Evolutionary conservation across 495 filamentous ascomycete species (phyloP), one percentile per base, ranked within the genome.

Genomic region (Tuber melanosporum): DNA sequence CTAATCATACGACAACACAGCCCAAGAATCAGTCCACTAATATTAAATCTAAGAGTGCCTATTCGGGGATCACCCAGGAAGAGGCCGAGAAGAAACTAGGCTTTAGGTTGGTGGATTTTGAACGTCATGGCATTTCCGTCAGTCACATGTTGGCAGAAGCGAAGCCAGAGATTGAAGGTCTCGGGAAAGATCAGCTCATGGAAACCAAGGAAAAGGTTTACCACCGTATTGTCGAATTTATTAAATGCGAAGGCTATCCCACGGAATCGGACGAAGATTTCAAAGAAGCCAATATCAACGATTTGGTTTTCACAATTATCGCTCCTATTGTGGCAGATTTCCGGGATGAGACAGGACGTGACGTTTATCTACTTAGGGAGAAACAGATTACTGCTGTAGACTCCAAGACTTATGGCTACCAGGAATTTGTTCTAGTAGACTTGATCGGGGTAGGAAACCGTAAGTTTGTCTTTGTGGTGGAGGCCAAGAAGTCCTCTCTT

Each of bases 221-320:
- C 73, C 39, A 76, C 14, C 0, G 7, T 17, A 75, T 78, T 66
- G 9, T 76, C 17, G 41, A 76, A 20, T 52, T 72, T 78, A 70
- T 76, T 78, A 49, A 76, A 32, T n/a, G 44, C 22, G 74, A 78
- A 73, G 74, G 70, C 19, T 78, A 76, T 57, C 77, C 74, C 69
- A 70, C 39, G n/a, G 77, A 76, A 57, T 36, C 47, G 32, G 42
- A 32, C 20, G 39, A n/a, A 1, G 20, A 19, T 49, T 73, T 73
- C 7, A 3, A 3, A 15, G 17, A 73, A 32, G n/a, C 12, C 8
- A 46, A 12, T 32, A 42, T 12, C 17, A 45, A 32, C 5, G 20
- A 44, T 26, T 19, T 32, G 10, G 36, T 73, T 49, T 73, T 36
- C 47, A 6, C 52, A 36, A 76, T 72, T 10, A 44, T 12, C 44